Base-by-base conservation (phyloP, 495 filamentous ascomycete species). In the Penicillium salamii region DNA sequence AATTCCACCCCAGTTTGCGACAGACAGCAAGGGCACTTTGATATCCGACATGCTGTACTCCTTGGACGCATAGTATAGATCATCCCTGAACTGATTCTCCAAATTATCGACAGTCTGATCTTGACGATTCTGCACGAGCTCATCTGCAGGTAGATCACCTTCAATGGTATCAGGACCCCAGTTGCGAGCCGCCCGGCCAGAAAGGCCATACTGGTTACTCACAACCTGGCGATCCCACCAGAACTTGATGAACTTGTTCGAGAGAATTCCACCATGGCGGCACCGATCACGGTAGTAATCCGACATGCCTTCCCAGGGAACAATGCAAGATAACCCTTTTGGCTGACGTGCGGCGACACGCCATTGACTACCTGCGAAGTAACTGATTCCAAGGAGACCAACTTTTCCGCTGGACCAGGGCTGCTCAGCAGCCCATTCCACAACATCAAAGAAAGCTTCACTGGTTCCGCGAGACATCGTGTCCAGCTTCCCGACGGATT, bases 291-390 rank as follows among this genome's bases (percentile, higher is more conserved):
- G 75, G 55, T 85, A 86, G 46, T 82, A 84, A 49, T 86, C 82
- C 1, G 76, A 79, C 79, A 85, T 83, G n/a, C 83, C 83, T 55
- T 86, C 83, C 83, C 83, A 86, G 0, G 83, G 82, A 9, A 85
- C 71, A 11, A 85, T 85, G 33, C 74, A 76, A 0, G 77, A 62
- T 17, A 86, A 52, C 3, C 81, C 82, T 60, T 78, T 80, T 0
- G 83, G 83, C 29, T 74, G 66, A 6, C 81, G 69, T 9, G 83
- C 82, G 0, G 81, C 81, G 0, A 85, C 82, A 1, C 80, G 70
- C 82, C 82, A 86, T 65, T 86, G 83, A 42, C 61, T 76, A 3
- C 80, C 81, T 12, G 80, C 82, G 55, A 78, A 85, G 60, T 86
- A 85, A 43, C 71, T 77, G 37, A 86, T 78, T 3, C 82, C 83